phyloP scores from a whole-genome alignment of 495 filamentous ascomycete species.

The Podospora appendiculata region DNA sequence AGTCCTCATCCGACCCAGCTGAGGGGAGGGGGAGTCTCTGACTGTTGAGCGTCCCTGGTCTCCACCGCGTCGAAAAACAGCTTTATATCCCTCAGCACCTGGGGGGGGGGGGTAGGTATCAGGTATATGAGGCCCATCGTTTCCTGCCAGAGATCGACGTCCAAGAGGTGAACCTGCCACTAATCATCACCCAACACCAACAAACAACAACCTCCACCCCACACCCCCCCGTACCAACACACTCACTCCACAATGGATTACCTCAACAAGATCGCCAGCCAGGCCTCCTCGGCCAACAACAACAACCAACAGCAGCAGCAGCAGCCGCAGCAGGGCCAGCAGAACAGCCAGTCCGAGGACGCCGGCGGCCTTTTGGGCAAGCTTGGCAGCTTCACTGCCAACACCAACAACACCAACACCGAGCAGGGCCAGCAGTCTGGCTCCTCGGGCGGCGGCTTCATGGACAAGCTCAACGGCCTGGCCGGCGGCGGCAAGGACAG shows the following conservation, averaged over 20 bases:
- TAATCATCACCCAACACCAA: too few species aligned
- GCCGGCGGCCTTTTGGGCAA: slow-evolving; percentile 40
- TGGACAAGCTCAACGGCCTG: slow-evolving; percentile 52
- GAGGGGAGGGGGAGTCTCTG: background rate
- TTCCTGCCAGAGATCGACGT: too few species aligned
- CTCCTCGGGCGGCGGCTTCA: slow-evolving; percentile 20
- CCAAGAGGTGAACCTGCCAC: too few species aligned
- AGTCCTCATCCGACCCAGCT: slow-evolving; percentile 13
- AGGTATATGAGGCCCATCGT: too few species aligned
- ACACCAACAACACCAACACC: slow-evolving; percentile 7
- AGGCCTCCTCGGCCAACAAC: slow-evolving; percentile 9
- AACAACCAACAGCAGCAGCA: slow-evolving; percentile 9
- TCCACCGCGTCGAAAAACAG: background rate
- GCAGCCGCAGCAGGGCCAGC: slow-evolving; percentile 4
- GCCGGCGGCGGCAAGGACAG: slow-evolving; percentile 57
- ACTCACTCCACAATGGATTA: slow-evolving; percentile 27
- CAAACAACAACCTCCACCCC: background rate
- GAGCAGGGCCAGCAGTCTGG: slow-evolving; percentile 7
- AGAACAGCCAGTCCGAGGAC: slow-evolving; percentile 5
- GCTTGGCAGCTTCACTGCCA: slow-evolving; percentile 18
- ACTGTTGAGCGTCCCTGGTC: background rate
- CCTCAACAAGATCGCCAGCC: slow-evolving; percentile 28
- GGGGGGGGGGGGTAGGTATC: background rate
- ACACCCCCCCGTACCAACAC: background rate
- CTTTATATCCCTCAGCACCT: slow-evolving; percentile 14